These are phyloP conservation scores for Glomus cerebriforme DNA, from an alignment of 192 early-diverging fungal species.

Conservation along the genomic window DNA sequence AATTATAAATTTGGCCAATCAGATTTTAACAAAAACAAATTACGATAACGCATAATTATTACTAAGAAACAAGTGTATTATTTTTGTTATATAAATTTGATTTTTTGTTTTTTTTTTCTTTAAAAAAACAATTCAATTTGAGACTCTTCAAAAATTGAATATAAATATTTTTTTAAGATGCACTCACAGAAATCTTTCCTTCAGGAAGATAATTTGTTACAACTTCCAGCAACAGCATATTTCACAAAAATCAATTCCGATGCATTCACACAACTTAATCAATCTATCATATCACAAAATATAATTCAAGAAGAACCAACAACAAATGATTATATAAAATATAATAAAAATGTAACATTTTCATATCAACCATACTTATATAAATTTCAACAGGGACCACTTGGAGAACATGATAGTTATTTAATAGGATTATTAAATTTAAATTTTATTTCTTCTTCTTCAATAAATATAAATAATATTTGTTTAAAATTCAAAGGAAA, in stretches of 20 bases:
- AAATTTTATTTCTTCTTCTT: neutral
- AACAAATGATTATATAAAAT: slow-evolving; percentile 22
- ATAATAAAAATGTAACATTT: slow-evolving; percentile 22
- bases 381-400: slow-evolving; percentile 22
- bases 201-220: neutral
- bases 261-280: neutral
- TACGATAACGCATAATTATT: too few relatives aligned
- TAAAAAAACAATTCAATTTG: too few relatives aligned
- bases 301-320: neutral
- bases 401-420: slow-evolving; percentile 25
- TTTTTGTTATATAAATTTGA: too few relatives aligned
- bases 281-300: neutral
- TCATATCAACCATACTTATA: neutral
- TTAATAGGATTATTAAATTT: slow-evolving; percentile 18
- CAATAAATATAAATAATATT: slow-evolving; percentile 7
- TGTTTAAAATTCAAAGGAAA: slow-evolving; percentile 20
- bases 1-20: too few relatives aligned
- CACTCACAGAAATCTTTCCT: neutral
- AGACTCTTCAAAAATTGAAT: too few relatives aligned
- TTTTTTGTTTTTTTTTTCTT: too few relatives aligned
- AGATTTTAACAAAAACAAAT: too few relatives aligned
- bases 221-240: neutral
- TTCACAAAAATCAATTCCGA: neutral
- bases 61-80: too few relatives aligned
- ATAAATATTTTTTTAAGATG: too few relatives aligned